A percentile compares a stretch with the other conserved stretches of the same genome.
phyloP scores from a whole-genome alignment of 495 filamentous ascomycete genomes.

The Penicillium lividum region DNA sequence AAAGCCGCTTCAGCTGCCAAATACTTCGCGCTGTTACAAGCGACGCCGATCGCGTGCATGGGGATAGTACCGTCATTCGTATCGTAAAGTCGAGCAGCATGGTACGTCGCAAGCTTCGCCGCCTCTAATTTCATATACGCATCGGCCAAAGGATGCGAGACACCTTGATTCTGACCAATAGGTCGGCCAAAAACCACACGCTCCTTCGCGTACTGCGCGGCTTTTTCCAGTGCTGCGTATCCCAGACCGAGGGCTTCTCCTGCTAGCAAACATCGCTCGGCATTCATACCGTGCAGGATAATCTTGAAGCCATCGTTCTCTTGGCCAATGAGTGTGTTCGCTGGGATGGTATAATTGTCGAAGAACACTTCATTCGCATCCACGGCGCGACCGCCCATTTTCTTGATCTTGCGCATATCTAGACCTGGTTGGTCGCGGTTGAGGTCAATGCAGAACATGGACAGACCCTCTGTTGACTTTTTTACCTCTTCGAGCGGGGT shows the following conservation, averaged over 20 bases:
- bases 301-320: slow-evolving; percentile 76
- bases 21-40: slow-evolving; percentile 76
- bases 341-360: slow-evolving; percentile 66
- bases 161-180: slow-evolving; percentile 74
- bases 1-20: slow-evolving; percentile 78
- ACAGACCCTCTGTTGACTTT: slow-evolving; percentile 69
- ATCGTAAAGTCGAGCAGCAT: slow-evolving; percentile 74
- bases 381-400: slow-evolving; percentile 79
- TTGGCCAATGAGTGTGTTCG: slow-evolving; percentile 61
- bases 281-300: slow-evolving; percentile 82
- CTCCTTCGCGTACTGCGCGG: slow-evolving; percentile 66
- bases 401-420: slow-evolving; percentile 70
- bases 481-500: slow-evolving; percentile 64
- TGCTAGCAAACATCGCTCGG: slow-evolving; percentile 73
- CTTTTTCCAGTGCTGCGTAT: slow-evolving; percentile 67
- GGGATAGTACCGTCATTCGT: slow-evolving; percentile 55
- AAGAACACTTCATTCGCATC: slow-evolving; percentile 86
- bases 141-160: slow-evolving; percentile 72
- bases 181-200: slow-evolving; percentile 68
- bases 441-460: slow-evolving; percentile 75
- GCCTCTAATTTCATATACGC: slow-evolving; percentile 80
- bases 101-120: slow-evolving; percentile 76
- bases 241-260: slow-evolving; percentile 78
- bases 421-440: slow-evolving; percentile 56
- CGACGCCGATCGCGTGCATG: slow-evolving; percentile 66